Conservation (phyloP, 2,329 filamentous ascomycete genomes). For the Gliomastix tumulicola region DNA sequence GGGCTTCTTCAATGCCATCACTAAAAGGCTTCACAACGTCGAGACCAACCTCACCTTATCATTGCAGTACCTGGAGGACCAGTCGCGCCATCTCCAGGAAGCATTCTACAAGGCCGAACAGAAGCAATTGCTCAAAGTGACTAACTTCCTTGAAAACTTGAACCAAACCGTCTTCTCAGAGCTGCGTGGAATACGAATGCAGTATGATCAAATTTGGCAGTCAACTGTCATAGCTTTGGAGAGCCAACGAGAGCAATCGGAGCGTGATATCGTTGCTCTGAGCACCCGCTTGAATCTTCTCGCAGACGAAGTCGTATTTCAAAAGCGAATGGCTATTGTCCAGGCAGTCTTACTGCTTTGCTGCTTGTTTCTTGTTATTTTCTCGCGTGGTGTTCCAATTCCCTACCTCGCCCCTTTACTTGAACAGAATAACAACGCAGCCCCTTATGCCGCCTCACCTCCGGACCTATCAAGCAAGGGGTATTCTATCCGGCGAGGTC, state of each 20-base stretch:
- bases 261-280: conserved; percentile 76
- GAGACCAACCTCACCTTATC: conserved; percentile 91
- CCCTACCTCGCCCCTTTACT: conserved; percentile 20
- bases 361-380: conserved; percentile 82
- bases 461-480: no score
- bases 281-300: conserved; percentile 75
- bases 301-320: conserved; percentile 83
- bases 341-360: conserved; percentile 83
- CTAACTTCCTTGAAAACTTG: conserved; percentile 73
- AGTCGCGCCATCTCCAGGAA: conserved; percentile 83
- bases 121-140: conserved; percentile 76
- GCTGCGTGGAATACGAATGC: conserved; percentile 66
- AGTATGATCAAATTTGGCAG: conserved; percentile 97
- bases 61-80: conserved; percentile 92
- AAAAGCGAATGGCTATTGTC: conserved; percentile 88
- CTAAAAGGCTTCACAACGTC: conserved; percentile 84
- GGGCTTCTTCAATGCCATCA: conserved; percentile 94
- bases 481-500: no score
- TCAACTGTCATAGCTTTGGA: conserved; percentile 89
- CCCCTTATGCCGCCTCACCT: no score
- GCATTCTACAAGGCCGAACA: conserved; percentile 83
- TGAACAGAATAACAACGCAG: conserved; percentile 9
- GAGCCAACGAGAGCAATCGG: conserved; percentile 76
- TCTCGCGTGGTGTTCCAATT: conserved; percentile 48
- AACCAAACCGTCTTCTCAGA: conserved; percentile 84